Base-by-base conservation (phyloP, 1,284 basidiomycete species). In the Entoloma clypeatum region DNA sequence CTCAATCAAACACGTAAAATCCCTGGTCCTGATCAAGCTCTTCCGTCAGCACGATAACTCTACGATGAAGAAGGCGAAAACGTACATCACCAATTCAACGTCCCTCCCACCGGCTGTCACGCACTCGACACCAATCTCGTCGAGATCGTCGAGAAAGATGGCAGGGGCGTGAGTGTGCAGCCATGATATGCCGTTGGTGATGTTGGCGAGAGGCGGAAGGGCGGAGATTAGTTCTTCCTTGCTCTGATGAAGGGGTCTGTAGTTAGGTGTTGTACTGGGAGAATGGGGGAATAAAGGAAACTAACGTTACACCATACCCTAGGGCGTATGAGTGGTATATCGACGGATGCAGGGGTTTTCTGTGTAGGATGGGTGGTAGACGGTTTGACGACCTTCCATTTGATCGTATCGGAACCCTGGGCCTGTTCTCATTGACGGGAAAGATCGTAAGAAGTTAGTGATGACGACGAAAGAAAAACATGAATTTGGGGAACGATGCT, bases 151-250 rank as follows among this genome's bases (percentile, higher is more conserved):
- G 2, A 67, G 41, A 25, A 65, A 35, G 5, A 67, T 38, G 26
- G 60, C 54, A 5, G 64, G 62, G 3, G 56, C 59, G n/a, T 59
- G 50, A 5, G 59, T 62, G 13, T 55, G 35, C 21, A 50, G 41
- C 59, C 63, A 64, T 9, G 64, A 60, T 8, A 67, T 35, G 11
- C 60, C 59, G 33, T 65, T 64, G 31, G 52, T 36, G 17, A 54
- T 53, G 45, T 53, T 60, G 0, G 60, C 35, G 31, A 66, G 45
- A 44, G 63, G 62, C 7, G 61, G 58, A 27, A 63, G 42, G 16
- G 59, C 53, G 3, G 59, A 53, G 5, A 55, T 29, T 11, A 65
- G 49, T 39, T 66, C 63, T 28, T 57, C 53, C 48, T 54, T 57
- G 35, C 50, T 61, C 64, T 66, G 39, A 3, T 27, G 10, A 32